A percentile compares a stretch with the other conserved stretches of the same genome.
These are phyloP conservation scores for Lanmaoa pseudosensibilis DNA, from an alignment of 768 basidiomycete genomes.

Conservation along the genomic window DNA sequence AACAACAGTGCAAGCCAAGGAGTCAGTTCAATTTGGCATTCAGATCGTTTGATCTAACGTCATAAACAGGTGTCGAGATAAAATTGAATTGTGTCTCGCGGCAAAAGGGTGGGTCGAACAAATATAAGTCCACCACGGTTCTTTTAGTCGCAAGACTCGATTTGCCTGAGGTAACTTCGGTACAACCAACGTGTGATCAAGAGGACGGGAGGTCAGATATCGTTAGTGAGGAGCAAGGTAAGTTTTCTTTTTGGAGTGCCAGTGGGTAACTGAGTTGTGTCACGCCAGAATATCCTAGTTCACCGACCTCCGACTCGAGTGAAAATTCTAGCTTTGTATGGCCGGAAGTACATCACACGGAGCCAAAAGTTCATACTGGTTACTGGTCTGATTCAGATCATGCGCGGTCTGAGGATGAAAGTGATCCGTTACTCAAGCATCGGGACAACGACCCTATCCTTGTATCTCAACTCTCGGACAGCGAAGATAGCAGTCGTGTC, in stretches of 20 bases:
- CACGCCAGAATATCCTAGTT: conserved; percentile 7
- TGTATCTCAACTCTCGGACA: conserved; percentile 22
- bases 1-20: conserved; percentile 35
- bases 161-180: conserved; percentile 1
- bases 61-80: conserved; percentile 42
- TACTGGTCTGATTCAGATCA: conserved; percentile 27
- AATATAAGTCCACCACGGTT: conserved; percentile 7
- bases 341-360: conserved; percentile 7
- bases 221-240: conserved; percentile 16
- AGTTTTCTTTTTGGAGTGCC: neutral
- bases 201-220: neutral
- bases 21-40: conserved; percentile 37
- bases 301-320: conserved; percentile 10
- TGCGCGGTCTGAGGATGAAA: conserved; percentile 20
- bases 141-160: conserved; percentile 24
- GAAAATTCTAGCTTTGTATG: conserved; percentile 12
- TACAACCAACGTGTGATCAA: neutral
- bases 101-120: conserved; percentile 8
- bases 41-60: conserved; percentile 6
- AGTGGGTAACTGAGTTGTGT: neutral
- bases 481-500: conserved; percentile 3
- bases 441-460: conserved; percentile 10
- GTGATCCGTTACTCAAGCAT: conserved; percentile 14
- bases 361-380: conserved; percentile 17
- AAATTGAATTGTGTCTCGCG: conserved; percentile 38